These are phyloP conservation scores for Periglandula ipomoeae DNA, from an alignment of 2,329 filamentous ascomycete genomes.

Conservation along the genomic window DNA sequence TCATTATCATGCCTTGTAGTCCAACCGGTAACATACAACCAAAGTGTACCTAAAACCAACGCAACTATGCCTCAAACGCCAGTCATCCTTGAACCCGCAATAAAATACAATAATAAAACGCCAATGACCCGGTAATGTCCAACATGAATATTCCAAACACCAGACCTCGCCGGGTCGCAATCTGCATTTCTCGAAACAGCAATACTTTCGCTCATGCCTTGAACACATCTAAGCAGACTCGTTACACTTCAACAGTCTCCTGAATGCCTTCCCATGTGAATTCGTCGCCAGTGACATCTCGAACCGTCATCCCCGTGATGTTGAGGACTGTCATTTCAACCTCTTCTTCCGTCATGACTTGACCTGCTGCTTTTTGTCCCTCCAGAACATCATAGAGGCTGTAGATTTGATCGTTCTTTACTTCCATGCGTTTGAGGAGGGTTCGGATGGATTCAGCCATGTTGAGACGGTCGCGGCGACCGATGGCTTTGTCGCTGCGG, in stretches of 20 bases:
- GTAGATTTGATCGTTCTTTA: constrained; percentile 74
- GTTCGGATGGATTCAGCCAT: constrained; percentile 53
- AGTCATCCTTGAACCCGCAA: no score
- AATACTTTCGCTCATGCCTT: neutral
- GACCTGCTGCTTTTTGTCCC: constrained; percentile 59
- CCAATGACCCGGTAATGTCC: neutral
- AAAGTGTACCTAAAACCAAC: constrained; percentile 1
- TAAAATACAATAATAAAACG: neutral
- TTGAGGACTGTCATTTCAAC: constrained; percentile 55
- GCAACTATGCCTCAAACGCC: neutral
- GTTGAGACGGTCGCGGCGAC: constrained; percentile 53
- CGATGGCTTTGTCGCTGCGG: constrained; percentile 55
- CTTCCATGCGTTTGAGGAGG: constrained; percentile 55
- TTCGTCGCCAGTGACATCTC: constrained; percentile 31
- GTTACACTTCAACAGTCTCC: constrained; percentile 14
- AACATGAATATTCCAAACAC: constrained; percentile 1
- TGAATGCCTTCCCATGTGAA: constrained; percentile 33
- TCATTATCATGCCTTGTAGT: no score
- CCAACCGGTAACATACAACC: neutral
- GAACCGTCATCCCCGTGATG: constrained; percentile 38
- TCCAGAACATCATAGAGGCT: constrained; percentile 75
- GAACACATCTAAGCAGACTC: neutral
- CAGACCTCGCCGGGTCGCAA: constrained; percentile 1
- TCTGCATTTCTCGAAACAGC: neutral
- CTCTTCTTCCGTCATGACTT: constrained; percentile 53